phyloP scores from a whole-genome alignment of 2,329 filamentous ascomycete genomes.

The Paracamarosporium sp. region DNA sequence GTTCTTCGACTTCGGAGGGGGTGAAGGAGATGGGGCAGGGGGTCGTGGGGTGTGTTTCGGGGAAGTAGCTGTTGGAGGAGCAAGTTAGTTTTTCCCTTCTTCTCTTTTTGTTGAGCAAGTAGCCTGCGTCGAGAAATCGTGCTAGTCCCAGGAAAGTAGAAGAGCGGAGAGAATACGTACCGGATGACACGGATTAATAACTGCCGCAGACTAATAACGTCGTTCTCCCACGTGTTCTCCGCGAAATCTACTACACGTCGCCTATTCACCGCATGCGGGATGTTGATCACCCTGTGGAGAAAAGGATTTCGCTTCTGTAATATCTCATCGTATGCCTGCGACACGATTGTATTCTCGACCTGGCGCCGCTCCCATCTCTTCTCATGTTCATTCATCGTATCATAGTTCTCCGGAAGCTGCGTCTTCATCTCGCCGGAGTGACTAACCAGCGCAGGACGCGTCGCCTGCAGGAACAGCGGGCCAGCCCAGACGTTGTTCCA shows the following conservation, averaged over 20 bases:
- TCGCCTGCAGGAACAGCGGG: background rate
- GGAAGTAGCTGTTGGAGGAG: too few relatives aligned
- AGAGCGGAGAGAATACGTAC: too few relatives aligned
- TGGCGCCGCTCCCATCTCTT: background rate
- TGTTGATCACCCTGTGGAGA: background rate
- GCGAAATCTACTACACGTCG: background rate
- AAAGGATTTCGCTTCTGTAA: background rate
- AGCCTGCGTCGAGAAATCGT: too few relatives aligned
- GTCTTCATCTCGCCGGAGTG: background rate
- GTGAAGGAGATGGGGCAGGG: background rate
- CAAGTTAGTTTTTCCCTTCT: too few relatives aligned
- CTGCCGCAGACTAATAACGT: background rate
- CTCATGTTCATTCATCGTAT: background rate
- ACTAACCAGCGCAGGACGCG: background rate
- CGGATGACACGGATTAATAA: background rate
- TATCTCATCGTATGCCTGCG: background rate
- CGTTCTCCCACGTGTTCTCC: background rate
- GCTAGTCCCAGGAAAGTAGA: too few relatives aligned
- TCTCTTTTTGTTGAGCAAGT: too few relatives aligned
- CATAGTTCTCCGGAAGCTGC: background rate
- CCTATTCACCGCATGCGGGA: background rate
- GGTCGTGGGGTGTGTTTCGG: background rate
- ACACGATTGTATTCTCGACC: background rate
- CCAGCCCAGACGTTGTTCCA: background rate
- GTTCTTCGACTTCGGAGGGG: background rate